These are phyloP conservation scores for Hericium coralloides DNA, from an alignment of 768 basidiomycete species.

Conservation along the genomic window DNA sequence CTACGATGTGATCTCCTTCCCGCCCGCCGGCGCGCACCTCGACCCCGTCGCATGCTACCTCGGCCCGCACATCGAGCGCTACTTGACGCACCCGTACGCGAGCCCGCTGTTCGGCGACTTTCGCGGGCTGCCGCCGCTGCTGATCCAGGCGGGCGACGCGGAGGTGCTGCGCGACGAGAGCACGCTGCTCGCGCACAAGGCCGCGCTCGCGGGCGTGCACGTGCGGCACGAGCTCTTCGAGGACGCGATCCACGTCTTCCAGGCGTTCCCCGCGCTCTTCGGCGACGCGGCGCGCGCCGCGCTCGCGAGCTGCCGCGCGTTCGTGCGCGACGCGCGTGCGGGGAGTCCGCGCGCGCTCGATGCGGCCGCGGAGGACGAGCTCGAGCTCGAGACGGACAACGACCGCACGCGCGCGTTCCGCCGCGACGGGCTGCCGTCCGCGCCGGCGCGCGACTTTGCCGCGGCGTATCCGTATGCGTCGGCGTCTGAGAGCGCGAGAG, in stretches of 20 bases:
- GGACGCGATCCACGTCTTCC: slow-evolving; percentile 93
- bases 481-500: slow-evolving; percentile 7
- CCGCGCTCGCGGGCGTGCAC: slow-evolving; percentile 74
- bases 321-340: slow-evolving; percentile 45
- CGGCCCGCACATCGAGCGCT: slow-evolving; percentile 68
- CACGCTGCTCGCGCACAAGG: slow-evolving; percentile 88
- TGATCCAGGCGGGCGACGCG: slow-evolving; percentile 89
- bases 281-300: slow-evolving; percentile 55
- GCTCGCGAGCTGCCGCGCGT: slow-evolving; percentile 57
- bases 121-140: slow-evolving; percentile 74
- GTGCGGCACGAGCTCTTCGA: slow-evolving; percentile 86
- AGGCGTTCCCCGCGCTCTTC: slow-evolving; percentile 62
- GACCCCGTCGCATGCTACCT: slow-evolving; percentile 94
- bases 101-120: slow-evolving; percentile 93
- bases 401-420: slow-evolving; percentile 58
- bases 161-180: slow-evolving; percentile 96
- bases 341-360: slow-evolving; percentile 45
- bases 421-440: slow-evolving; percentile 61
- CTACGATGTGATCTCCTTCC: slow-evolving; percentile 74
- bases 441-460: slow-evolving; percentile 10
- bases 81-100: slow-evolving; percentile 93
- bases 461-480: background rate
- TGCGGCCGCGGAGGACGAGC: slow-evolving; percentile 42
- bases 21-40: slow-evolving; percentile 69
- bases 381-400: slow-evolving; percentile 66